Base-by-base conservation (phyloP, 2,329 filamentous ascomycete species). In the Venturia asperata region DNA sequence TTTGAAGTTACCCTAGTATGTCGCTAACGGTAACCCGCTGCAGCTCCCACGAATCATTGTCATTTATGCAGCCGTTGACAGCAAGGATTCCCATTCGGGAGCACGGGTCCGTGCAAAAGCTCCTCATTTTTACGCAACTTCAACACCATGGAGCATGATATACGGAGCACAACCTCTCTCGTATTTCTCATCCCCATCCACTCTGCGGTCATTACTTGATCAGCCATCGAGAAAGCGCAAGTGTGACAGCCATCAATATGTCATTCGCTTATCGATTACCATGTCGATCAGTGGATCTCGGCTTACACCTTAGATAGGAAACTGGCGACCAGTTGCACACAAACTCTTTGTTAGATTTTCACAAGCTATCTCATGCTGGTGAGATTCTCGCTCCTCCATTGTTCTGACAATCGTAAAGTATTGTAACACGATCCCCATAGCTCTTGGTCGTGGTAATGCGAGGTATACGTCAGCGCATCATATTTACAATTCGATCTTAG, bases 221-320 rank as follows among this genome's bases (percentile, higher is more conserved):
- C 7, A n/a, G 52, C 52, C 30, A 37, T n/a, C 7, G n/a, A 17
- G 24, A 37, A 37, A 6, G 15, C 27, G 30, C 27, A n/a, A 58
- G 19, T n/a, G 37, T 37, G 30, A n/a, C 52, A 15, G 30, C 27
- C 24, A 39, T 58, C 5, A 37, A 58, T 13, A 37, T 34, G 52
- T 10, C 17, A 3, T n/a, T 34, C 30, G 15, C 52, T 58, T 58
- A 58, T 58, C 52, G 30, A 37, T 58, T 37, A 15, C 6, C 52
- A 58, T 37, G 52, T 37, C 52, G 52, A 58, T 58, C 52, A 58
- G 52, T 58, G 52, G 52, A 58, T 37, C 52, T 34, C 27, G 37
- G 27, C 52, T 58, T 58, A 58, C 15, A 37, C 30, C 30, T 19
- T n/a, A 58, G 52, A 58, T 58, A 37, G 52, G 52, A 3, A 37